Percentiles rank a stretch among this genome's conserved stretches.
Conservation (phyloP, 108 stramenopile species). For the Ochromonas danica region DNA sequence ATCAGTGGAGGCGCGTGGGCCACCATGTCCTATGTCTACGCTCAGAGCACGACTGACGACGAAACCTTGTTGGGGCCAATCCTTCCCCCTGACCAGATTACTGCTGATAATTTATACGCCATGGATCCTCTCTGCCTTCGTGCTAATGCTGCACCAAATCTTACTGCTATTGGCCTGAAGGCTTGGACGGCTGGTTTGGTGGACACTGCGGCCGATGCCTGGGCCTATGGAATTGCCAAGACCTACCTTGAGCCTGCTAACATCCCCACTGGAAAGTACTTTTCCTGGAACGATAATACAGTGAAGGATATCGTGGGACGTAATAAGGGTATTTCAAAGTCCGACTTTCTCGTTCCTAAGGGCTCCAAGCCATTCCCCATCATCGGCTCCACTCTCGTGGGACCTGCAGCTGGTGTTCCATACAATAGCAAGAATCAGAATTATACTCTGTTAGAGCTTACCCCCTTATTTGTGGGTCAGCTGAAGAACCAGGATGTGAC, state of each 20-base stretch:
- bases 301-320: constrained; percentile 7
- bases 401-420: constrained; percentile 11
- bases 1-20: constrained; percentile 37
- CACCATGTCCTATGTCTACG: not conserved
- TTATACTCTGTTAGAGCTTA: constrained; percentile 24
- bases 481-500: constrained; percentile 3
- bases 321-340: not conserved
- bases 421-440: constrained; percentile 5
- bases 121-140: constrained; percentile 20
- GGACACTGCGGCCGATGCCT: not conserved
- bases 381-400: constrained; percentile 32
- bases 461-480: constrained; percentile 20
- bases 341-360: not conserved
- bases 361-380: not conserved
- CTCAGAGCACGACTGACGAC: not conserved
- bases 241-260: constrained; percentile 29
- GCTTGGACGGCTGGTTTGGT: not conserved
- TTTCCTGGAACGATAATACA: constrained; percentile 32
- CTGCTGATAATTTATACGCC: not conserved
- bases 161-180: not conserved
- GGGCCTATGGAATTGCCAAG: constrained; percentile 27
- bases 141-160: not conserved
- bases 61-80: constrained; percentile 3
- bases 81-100: constrained; percentile 1
- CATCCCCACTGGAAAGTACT: not conserved